Percentiles rank a stretch among this genome's conserved stretches.
These are phyloP conservation scores for Rhodamnia rubescens DNA, from an alignment of 345 rosid species.

Conservation along the genomic window DNA sequence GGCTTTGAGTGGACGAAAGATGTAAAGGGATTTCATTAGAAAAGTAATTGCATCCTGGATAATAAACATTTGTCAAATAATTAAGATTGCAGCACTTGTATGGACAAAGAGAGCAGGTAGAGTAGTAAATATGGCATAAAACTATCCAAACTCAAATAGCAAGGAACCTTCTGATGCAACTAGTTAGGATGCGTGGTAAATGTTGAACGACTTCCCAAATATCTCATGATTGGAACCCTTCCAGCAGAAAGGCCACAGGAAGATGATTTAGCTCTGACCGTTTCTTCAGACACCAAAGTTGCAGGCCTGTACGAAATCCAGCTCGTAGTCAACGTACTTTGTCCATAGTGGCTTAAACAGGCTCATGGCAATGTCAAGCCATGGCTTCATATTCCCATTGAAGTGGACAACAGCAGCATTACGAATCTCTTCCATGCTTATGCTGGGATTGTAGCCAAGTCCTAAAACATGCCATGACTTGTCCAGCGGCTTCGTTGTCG, in stretches of 20 bases:
- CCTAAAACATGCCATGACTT: constrained; percentile 98
- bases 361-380: constrained; percentile 97
- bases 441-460: constrained; percentile 92
- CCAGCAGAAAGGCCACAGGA: neutral
- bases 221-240: neutral
- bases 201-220: neutral
- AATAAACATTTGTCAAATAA: constrained; percentile 2
- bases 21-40: neutral
- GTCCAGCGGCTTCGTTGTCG: constrained; percentile 88
- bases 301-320: constrained; percentile 89
- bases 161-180: neutral
- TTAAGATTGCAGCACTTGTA: constrained; percentile 2
- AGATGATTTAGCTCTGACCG: neutral
- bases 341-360: constrained; percentile 90
- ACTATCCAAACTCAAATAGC: neutral
- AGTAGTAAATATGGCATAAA: neutral
- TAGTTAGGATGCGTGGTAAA: neutral
- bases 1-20: neutral
- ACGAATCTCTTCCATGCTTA: constrained; percentile 79
- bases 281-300: constrained; percentile 59
- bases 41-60: neutral
- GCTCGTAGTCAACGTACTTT: constrained; percentile 70
- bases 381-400: constrained; percentile 97
- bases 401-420: constrained; percentile 94
- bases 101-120: constrained; percentile 2